Conservation (phyloP, 495 filamentous ascomycete species). For the Glonium stellatum region DNA sequence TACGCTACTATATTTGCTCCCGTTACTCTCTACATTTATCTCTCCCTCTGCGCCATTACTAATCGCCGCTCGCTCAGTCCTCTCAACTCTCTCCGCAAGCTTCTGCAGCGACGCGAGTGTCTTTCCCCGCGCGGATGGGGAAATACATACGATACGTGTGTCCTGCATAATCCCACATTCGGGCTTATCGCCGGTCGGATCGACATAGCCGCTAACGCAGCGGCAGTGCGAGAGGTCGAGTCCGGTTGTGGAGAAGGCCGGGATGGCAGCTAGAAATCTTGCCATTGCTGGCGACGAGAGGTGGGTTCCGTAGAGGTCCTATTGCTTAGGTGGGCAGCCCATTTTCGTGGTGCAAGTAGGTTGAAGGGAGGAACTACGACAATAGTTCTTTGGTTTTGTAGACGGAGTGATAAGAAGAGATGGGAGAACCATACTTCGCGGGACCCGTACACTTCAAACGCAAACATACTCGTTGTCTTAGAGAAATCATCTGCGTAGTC, state of each 20-base stretch:
- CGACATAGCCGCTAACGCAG: slow-evolving; percentile 19
- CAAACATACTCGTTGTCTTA: slow-evolving; percentile 26
- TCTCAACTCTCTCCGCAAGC: slow-evolving; percentile 1
- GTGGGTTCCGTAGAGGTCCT: slow-evolving; percentile 27
- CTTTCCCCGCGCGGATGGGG: slow-evolving; percentile 1
- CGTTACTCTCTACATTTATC: no score
- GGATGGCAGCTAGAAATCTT: slow-evolving; percentile 20
- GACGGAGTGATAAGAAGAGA: neutral
- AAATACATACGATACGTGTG: slow-evolving; percentile 11
- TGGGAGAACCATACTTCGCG: slow-evolving; percentile 12
- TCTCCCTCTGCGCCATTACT: neutral
- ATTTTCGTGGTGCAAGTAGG: neutral
- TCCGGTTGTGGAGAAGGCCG: slow-evolving; percentile 15
- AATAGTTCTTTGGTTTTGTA: no score
- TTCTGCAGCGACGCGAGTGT: slow-evolving; percentile 1
- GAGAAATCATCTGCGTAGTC: slow-evolving; percentile 26
- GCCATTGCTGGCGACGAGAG: slow-evolving; percentile 23
- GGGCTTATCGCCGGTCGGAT: slow-evolving; percentile 8
- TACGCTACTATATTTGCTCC: neutral
- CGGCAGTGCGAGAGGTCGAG: slow-evolving; percentile 28
- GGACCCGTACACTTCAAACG: slow-evolving; percentile 26
- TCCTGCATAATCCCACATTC: slow-evolving; percentile 23
- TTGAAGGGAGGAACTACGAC: neutral
- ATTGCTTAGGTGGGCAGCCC: neutral
- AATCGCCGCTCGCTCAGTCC: neutral